These are phyloP conservation scores for Jaltomata sinuosa DNA, from an alignment of 257 asterid species.

Conservation along the genomic window DNA sequence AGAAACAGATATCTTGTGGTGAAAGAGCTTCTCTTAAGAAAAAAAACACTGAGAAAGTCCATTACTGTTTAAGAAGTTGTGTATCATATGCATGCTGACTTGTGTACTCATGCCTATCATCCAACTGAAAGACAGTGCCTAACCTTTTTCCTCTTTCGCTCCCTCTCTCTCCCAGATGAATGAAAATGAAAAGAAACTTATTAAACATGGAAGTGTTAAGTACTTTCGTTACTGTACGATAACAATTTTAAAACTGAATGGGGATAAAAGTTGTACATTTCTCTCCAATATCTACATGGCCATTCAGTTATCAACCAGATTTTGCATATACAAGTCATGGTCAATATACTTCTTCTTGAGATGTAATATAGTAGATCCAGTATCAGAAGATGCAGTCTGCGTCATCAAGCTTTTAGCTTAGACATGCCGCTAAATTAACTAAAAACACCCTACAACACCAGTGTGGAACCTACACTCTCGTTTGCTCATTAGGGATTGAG, in stretches of 20 bases:
- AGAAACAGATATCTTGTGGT: background rate
- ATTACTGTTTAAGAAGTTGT: background rate
- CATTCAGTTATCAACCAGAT: background rate
- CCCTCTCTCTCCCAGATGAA: too few species aligned
- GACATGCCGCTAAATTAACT: background rate
- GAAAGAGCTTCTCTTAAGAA: background rate
- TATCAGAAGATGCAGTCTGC: background rate
- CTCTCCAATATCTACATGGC: background rate
- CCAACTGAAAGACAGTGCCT: too few species aligned
- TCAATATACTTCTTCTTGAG: background rate
- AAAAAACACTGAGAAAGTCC: background rate
- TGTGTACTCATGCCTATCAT: too few species aligned
- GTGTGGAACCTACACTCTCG: background rate
- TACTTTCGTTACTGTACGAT: background rate
- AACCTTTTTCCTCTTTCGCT: too few species aligned
- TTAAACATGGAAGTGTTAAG: too few species aligned
- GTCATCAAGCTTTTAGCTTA: background rate
- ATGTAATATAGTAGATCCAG: background rate
- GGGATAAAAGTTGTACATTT: background rate
- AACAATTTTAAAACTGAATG: background rate
- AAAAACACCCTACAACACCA: background rate
- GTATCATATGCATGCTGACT: background rate
- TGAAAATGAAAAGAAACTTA: too few species aligned
- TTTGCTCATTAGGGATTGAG: background rate
- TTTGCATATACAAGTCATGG: background rate